Evolutionary conservation across 331 rosid species (phyloP), one percentile per base, ranked within the genome.

Genomic region (Malus hybrid): DNA sequence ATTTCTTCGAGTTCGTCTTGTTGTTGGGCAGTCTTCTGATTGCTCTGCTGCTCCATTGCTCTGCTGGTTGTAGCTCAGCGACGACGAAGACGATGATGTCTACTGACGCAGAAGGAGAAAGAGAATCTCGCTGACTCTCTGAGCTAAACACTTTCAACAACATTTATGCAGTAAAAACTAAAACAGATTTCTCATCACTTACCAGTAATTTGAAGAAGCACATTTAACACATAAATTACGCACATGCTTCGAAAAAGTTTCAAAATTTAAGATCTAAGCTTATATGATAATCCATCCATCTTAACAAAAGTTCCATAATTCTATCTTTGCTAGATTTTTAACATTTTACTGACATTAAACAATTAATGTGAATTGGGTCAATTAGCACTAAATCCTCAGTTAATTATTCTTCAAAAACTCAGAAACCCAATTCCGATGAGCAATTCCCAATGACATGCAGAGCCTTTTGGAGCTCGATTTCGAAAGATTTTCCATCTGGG

Each of bases 41-140:
- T 80, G 31, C 83, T 83, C 46, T 90, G 96, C 74, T 91, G 99
- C 87, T 94, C 99, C 96, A 92, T 85, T 9, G 10, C 78, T 72
- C 67, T 10, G 76, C 20, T 34, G 16, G 52, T 12, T 29, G 52
- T 18, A 50, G 11, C 62, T n/a, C 52, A 6, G n/a, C 33, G 33
- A 31, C 33, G 33, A 31, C 33, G 2, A 71, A 4, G 29, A 10
- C 18, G 7, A 12, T n/a, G 48, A 54, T 4, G 64, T 20, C 10
- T 5, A 33, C 34, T 20, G 2, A 24, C 15, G 4, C 18, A 22
- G 18, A 60, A 22, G 65, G 7, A 33, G 36, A 31, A 60, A 16
- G 13, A 29, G n/a, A 15, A 39, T 10, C 42, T 36, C 3, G 1
- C 42, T 10, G 34, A 31, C 6, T 32, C 24, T 20, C 36, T 34